Evolutionary conservation across 2,329 filamentous ascomycete species (phyloP).

Genomic region (Calonectria naviculata): DNA sequence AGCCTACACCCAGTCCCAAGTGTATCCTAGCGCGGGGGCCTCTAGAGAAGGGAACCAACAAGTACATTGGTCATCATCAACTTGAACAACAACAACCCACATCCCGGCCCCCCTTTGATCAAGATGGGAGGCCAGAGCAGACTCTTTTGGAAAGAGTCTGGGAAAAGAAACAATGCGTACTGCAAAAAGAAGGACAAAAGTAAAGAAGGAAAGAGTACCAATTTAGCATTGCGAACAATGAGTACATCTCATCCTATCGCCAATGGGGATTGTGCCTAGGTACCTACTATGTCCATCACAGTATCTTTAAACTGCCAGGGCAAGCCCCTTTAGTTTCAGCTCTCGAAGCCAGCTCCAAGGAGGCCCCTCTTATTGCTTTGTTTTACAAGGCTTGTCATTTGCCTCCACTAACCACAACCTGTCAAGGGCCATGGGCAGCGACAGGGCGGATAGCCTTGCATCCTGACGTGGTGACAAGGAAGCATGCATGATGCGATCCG

Average conservation of each 20-base stretch:
- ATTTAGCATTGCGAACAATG: background rate
- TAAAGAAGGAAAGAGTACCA: background rate
- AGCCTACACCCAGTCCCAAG: background rate
- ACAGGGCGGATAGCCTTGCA: constrained; percentile 16
- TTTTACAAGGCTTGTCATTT: constrained; percentile 2
- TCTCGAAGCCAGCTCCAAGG: background rate
- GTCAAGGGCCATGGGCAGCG: background rate
- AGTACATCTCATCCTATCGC: background rate
- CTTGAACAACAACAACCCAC: too few species aligned
- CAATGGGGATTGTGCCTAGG: too few species aligned
- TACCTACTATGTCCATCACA: constrained; percentile 1
- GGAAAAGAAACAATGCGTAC: background rate
- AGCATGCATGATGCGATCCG: constrained; percentile 33
- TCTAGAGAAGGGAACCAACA: background rate
- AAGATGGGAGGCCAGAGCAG: background rate
- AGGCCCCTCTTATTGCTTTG: background rate
- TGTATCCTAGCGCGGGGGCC: background rate
- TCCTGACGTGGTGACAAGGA: constrained; percentile 18
- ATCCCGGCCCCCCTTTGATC: background rate
- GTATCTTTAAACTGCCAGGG: background rate
- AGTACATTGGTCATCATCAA: background rate
- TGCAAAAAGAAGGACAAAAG: constrained; percentile 20
- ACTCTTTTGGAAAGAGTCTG: background rate
- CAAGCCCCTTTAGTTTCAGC: background rate
- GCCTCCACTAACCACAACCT: background rate